These are phyloP conservation scores for Polyporus tsugae DNA, from an alignment of 1,284 basidiomycete species.

Conservation along the genomic window DNA sequence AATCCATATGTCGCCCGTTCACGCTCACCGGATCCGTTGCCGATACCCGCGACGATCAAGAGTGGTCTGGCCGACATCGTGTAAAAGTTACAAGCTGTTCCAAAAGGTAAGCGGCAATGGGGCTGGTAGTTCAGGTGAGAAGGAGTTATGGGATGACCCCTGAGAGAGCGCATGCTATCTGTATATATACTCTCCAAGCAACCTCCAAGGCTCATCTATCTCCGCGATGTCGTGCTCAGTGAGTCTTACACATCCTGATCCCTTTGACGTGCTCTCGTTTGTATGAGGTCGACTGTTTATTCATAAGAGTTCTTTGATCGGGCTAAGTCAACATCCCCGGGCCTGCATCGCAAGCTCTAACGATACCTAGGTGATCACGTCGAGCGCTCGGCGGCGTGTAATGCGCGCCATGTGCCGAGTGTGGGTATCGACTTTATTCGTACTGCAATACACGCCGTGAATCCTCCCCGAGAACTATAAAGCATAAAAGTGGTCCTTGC, in stretches of 20 bases:
- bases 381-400: neutral
- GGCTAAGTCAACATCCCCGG: conserved; percentile 8
- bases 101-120: neutral
- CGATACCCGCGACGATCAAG: conserved; percentile 64
- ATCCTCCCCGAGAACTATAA: neutral
- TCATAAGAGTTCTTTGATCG: neutral
- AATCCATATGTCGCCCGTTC: neutral
- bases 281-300: neutral
- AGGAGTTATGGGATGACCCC: neutral
- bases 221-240: conserved; percentile 18
- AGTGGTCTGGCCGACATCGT: conserved; percentile 52
- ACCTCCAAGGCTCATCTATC: conserved; percentile 8
- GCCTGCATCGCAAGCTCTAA: neutral
- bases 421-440: neutral
- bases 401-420: too few relatives aligned
- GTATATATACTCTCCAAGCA: neutral
- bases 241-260: conserved; percentile 16
- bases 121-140: neutral
- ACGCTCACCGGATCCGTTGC: conserved; percentile 48
- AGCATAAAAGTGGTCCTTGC: neutral
- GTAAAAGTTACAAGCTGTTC: neutral
- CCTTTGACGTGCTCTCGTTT: neutral
- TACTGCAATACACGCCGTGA: neutral
- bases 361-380: too few relatives aligned
- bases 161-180: neutral